phyloP scores from a whole-genome alignment of 805 yeast species.

The Nakazawaea molendinolei region DNA sequence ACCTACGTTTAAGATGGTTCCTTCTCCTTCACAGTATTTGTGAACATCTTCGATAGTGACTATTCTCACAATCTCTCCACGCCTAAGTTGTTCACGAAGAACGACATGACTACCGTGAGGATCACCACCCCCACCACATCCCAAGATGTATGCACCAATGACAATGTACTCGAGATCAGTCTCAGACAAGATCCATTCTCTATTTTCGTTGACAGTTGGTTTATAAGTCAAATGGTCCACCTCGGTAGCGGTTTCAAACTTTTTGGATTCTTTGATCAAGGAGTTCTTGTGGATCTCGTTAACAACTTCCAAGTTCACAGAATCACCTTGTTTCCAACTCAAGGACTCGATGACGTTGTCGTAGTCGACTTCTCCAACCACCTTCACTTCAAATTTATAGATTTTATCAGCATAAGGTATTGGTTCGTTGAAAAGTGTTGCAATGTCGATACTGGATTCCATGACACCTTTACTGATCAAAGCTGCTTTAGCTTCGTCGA shows the following conservation, averaged over 20 bases:
- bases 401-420: conserved; percentile 29
- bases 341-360: conserved; percentile 9
- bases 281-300: conserved; percentile 12
- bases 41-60: conserved; percentile 24
- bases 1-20: conserved; percentile 28
- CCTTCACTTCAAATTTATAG: conserved; percentile 14
- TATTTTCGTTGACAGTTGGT: conserved; percentile 21
- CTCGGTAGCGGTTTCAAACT: background rate
- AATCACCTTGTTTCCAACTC: too few species aligned
- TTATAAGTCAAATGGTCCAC: conserved; percentile 23
- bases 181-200: conserved; percentile 34
- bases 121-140: conserved; percentile 44
- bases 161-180: conserved; percentile 33
- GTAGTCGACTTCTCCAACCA: conserved; percentile 19
- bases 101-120: conserved; percentile 33
- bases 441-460: conserved; percentile 18
- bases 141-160: conserved; percentile 39
- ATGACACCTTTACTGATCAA: conserved; percentile 23
- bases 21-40: conserved; percentile 20
- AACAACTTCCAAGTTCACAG: background rate
- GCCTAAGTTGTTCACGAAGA: conserved; percentile 24
- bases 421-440: conserved; percentile 21
- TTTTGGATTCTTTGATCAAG: conserved; percentile 18
- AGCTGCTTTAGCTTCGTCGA: conserved; percentile 15
- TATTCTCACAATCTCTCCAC: conserved; percentile 28